Conservation (phyloP, 352 stramenopile species). For the Phytopythium kandeliae region DNA sequence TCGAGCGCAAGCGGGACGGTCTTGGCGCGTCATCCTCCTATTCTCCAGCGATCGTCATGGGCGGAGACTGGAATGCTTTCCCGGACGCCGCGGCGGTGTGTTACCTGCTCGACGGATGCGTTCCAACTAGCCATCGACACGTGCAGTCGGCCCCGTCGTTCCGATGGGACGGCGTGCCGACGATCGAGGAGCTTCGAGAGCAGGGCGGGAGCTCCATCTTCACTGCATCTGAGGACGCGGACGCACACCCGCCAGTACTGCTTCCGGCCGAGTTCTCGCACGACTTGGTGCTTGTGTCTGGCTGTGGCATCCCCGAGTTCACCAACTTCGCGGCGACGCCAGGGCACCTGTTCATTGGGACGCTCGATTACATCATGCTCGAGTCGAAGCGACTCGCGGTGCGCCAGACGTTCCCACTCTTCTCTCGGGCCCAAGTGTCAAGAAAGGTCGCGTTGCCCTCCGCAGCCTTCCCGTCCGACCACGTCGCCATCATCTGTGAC, state of each 20-base stretch:
- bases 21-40: background rate
- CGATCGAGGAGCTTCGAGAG: slow-evolving; percentile 4
- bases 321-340: slow-evolving; percentile 54
- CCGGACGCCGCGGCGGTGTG: slow-evolving; percentile 34
- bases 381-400: slow-evolving; percentile 26
- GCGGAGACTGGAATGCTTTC: slow-evolving; percentile 69
- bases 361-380: slow-evolving; percentile 71
- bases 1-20: slow-evolving; percentile 18
- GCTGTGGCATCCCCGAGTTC: slow-evolving; percentile 58
- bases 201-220: slow-evolving; percentile 4
- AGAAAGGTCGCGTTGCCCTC: slow-evolving; percentile 62
- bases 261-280: slow-evolving; percentile 32
- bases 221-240: background rate
- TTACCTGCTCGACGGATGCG: slow-evolving; percentile 43
- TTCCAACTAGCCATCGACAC: slow-evolving; percentile 40
- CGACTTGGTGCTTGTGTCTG: slow-evolving; percentile 36
- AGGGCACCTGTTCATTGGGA: slow-evolving; percentile 39
- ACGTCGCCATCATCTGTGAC: slow-evolving; percentile 73
- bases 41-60: slow-evolving; percentile 36
- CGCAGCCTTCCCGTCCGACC: slow-evolving; percentile 68
- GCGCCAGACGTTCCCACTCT: slow-evolving; percentile 50
- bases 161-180: slow-evolving; percentile 26
- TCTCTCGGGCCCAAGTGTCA: slow-evolving; percentile 51
- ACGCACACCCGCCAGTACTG: slow-evolving; percentile 4
- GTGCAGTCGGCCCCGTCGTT: slow-evolving; percentile 51